phyloP scores from a whole-genome alignment of 164 flowering plant genomes.

The Annona squamosa region DNA sequence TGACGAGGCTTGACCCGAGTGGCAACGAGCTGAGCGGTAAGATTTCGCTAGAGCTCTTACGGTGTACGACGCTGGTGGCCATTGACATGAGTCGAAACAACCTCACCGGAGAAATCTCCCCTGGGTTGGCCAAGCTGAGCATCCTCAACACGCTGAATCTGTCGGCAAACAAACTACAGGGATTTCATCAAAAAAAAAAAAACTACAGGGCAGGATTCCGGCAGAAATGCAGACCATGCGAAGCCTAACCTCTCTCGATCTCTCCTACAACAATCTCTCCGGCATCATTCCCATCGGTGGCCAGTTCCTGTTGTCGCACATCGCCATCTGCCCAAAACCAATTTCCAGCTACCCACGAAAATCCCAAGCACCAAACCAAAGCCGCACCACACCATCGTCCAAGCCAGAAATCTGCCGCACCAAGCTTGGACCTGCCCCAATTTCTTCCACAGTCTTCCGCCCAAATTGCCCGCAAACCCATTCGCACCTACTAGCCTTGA shows the following conservation, averaged over 20 bases:
- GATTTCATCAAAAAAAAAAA: no score
- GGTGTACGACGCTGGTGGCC: constrained; percentile 27
- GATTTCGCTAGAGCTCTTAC: constrained; percentile 42
- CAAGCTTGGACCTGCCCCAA: no score
- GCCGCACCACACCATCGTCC: no score
- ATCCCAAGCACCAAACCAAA: no score
- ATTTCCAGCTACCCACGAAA: no score
- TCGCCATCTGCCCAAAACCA: no score
- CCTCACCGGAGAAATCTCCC: constrained; percentile 49
- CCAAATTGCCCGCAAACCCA: no score
- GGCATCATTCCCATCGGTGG: constrained; percentile 66
- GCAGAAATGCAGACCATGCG: constrained; percentile 43
- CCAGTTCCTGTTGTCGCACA: no score
- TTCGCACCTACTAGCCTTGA: no score
- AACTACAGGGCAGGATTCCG: constrained; percentile 68
- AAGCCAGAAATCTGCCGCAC: no score
- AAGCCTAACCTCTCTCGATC: constrained; percentile 59
- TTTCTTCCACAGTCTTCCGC: no score
- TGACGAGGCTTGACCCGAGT: constrained; percentile 44
- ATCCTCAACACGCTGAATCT: constrained; percentile 45
- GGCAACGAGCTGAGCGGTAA: constrained; percentile 47
- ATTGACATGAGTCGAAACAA: constrained; percentile 64
- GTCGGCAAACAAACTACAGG: constrained; percentile 52
- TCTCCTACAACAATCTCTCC: constrained; percentile 56
- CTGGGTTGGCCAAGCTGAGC: constrained; percentile 26